Evolutionary conservation across 2,329 filamentous ascomycete species (phyloP).

Genomic region (Cyphellophora europaea): DNA sequence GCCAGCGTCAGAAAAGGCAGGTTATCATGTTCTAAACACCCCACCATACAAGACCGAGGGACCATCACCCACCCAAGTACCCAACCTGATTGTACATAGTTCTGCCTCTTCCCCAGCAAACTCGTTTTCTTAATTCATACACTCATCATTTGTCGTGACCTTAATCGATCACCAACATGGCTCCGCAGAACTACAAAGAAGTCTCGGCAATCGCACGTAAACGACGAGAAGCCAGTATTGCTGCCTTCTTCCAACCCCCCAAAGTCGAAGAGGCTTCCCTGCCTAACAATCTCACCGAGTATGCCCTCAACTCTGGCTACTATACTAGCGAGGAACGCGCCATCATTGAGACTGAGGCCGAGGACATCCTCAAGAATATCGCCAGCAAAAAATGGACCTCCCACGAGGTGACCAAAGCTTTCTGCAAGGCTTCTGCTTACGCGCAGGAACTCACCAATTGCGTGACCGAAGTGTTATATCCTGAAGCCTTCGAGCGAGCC

Average conservation of each 20-base stretch:
- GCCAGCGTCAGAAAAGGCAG: no score
- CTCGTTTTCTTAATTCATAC: no score
- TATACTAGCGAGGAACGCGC: slow-evolving; percentile 45
- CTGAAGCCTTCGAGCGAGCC: slow-evolving; percentile 42
- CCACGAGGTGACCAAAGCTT: slow-evolving; percentile 45
- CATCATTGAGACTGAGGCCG: slow-evolving; percentile 34
- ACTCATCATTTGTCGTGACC: no score
- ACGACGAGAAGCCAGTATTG: slow-evolving; percentile 17
- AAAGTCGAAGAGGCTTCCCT: slow-evolving; percentile 14
- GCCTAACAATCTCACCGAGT: slow-evolving; percentile 17
- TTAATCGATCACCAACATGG: no score
- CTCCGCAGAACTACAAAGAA: slow-evolving; percentile 23
- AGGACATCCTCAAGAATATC: slow-evolving; percentile 25
- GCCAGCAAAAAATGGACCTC: slow-evolving; percentile 36
- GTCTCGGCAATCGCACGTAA: slow-evolving; percentile 28
- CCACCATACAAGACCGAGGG: no score
- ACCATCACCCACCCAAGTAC: no score
- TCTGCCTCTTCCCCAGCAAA: no score
- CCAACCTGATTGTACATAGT: no score
- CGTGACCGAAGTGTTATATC: slow-evolving; percentile 48
- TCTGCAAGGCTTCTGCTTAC: slow-evolving; percentile 37
- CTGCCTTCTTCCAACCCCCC: slow-evolving; percentile 16
- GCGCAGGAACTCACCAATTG: slow-evolving; percentile 42
- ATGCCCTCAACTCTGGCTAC: slow-evolving; percentile 42
- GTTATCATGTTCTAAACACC: no score